Conservation (phyloP, 257 asterid genomes). For the Mitragyna speciosa region DNA sequence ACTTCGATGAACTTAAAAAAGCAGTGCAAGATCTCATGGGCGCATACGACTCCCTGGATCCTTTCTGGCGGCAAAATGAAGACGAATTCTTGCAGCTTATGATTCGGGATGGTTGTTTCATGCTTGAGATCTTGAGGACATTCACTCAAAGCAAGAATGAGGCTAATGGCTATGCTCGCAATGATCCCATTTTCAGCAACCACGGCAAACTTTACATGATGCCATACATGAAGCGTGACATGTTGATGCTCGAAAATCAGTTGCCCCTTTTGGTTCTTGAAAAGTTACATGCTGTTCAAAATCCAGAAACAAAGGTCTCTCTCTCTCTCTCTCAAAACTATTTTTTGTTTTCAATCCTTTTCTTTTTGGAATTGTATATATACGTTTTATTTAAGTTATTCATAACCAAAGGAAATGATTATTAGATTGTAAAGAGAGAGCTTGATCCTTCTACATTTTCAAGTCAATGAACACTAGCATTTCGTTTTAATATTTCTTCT, state of each 20-base stretch:
- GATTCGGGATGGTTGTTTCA: constrained; percentile 17
- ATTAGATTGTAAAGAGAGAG: no score
- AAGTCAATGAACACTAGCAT: no score
- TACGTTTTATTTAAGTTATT: no score
- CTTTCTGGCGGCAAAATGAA: neutral
- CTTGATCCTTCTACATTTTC: no score
- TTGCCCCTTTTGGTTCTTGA: constrained; percentile 12
- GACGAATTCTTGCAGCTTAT: constrained; percentile 10
- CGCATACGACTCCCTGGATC: constrained; percentile 36
- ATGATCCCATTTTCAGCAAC: constrained; percentile 47
- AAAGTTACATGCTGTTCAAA: neutral
- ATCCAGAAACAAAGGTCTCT: neutral
- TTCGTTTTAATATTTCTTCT: no score
- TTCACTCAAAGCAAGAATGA: neutral
- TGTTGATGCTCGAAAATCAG: constrained; percentile 28
- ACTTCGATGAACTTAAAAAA: constrained; percentile 16
- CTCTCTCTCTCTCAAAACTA: neutral
- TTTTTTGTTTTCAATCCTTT: no score
- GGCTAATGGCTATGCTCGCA: constrained; percentile 9
- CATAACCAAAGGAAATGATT: no score
- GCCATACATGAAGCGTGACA: constrained; percentile 36
- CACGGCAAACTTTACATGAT: constrained; percentile 40
- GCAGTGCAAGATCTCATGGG: constrained; percentile 33
- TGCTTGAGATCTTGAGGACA: constrained; percentile 11
- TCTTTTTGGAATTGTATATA: no score